phyloP scores from a whole-genome alignment of 2,329 filamentous ascomycete species.

The Fonsecaea pedrosoi region DNA sequence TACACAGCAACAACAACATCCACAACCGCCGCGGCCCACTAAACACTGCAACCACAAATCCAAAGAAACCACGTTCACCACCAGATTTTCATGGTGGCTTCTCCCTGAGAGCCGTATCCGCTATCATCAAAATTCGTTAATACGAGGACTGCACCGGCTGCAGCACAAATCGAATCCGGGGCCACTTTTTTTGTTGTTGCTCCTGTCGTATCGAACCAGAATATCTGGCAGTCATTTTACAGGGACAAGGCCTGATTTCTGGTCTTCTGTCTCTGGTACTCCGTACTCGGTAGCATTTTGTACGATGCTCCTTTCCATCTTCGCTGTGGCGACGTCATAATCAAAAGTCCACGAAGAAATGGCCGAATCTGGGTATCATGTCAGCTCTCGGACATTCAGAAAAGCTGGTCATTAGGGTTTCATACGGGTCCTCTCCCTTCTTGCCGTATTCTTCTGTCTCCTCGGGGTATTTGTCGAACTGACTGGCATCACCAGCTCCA shows the following conservation, averaged over 20 bases:
- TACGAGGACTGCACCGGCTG: conserved; percentile 11
- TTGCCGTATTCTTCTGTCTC: conserved; percentile 91
- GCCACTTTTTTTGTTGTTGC: conserved; percentile 13
- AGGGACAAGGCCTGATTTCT: background rate
- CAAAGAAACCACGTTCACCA: conserved; percentile 1
- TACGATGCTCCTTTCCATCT: background rate
- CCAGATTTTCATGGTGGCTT: conserved; percentile 3
- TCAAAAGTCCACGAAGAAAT: conserved; percentile 75
- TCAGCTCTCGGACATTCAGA: conserved; percentile 24
- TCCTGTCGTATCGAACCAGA: background rate
- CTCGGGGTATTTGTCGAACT: conserved; percentile 98
- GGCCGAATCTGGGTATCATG: conserved; percentile 64
- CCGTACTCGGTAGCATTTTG: background rate
- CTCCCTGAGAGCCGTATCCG: background rate
- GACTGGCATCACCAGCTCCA: conserved; percentile 91
- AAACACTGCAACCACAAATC: conserved; percentile 12
- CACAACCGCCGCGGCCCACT: background rate
- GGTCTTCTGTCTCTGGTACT: background rate
- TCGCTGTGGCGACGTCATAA: background rate
- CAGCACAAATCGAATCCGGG: conserved; percentile 8
- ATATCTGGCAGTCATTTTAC: background rate
- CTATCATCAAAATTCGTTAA: conserved; percentile 11
- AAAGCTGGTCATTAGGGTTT: conserved; percentile 43
- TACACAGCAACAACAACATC: conserved; percentile 8
- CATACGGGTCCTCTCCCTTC: conserved; percentile 82